Base-by-base conservation (phyloP, 2,329 filamentous ascomycete genomes). In the Coniochaeta sp. region DNA sequence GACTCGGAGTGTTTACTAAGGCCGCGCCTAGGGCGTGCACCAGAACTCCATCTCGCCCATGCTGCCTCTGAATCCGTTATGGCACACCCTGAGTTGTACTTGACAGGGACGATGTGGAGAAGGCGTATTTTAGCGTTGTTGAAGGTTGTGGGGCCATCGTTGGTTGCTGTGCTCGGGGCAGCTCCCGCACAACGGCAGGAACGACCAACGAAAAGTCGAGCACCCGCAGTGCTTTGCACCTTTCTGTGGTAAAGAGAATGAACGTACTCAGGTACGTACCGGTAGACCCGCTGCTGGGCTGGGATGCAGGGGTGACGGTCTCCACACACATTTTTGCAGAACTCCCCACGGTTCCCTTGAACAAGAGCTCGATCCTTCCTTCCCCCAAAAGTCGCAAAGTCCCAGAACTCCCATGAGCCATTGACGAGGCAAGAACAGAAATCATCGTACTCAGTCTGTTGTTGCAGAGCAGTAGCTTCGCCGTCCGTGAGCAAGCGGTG, bases 191-290 rank as follows among this genome's bases (percentile, higher is more conserved):
- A 52, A 52, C 47, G 24, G 24, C 47, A 52, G 47, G 47, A 28
- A 31, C 47, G 47, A 31, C 47, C 47, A 52, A 52, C 47, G 47
- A 52, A 52, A 52, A 52, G 47, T 52, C 47, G 47, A 52, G 47
- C 1, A 50, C n/a, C n/a, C n/a, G n/a, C n/a, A n/a, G n/a, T n/a
- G n/a, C n/a, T n/a, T n/a, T n/a, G n/a, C n/a, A n/a, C n/a, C n/a
- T n/a, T n/a, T n/a, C n/a, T n/a, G n/a, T n/a, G 6, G 22, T 14
- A 8, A 28, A 44, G 43, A 36, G 34, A 36, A 14, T 12, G 24
- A 12, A 31, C 22, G 19, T 6, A 44, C 40, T 14, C 4, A n/a
- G 47, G 47, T 52, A 52, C 47, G 47, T 52, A 52, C 47, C 47
- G 24, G 47, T 24, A n/a, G 17, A 24, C n/a, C 47, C 26, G 47